phyloP scores from a whole-genome alignment of 371 early-diverging fungal genomes.

The Apophysomyces variabilis region DNA sequence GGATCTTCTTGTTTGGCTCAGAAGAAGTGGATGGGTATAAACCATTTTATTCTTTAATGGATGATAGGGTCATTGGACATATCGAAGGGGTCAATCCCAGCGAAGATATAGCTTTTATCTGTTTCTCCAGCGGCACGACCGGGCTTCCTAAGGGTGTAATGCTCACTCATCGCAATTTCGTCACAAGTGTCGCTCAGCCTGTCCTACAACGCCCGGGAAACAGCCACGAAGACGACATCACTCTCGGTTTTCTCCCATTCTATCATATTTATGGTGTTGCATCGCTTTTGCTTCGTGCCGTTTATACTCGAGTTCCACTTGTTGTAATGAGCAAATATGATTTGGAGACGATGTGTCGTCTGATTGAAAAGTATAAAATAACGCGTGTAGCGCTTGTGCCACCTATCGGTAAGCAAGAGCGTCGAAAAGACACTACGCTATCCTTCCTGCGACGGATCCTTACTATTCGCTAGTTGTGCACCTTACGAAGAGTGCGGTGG shows the following conservation, averaged over 20 bases:
- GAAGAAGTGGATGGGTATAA: slow-evolving; percentile 29
- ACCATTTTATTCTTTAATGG: slow-evolving; percentile 13
- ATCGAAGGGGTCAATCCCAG: slow-evolving; percentile 16
- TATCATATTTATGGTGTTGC: slow-evolving; percentile 84
- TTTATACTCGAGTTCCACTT: slow-evolving; percentile 42
- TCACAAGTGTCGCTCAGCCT: slow-evolving; percentile 23
- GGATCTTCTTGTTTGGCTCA: slow-evolving; percentile 62
- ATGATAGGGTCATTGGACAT: slow-evolving; percentile 15
- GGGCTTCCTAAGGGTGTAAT: slow-evolving; percentile 62
- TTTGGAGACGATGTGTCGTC: slow-evolving; percentile 54
- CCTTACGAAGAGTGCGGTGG: slow-evolving; percentile 69
- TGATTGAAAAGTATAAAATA: slow-evolving; percentile 64
- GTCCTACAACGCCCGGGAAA: slow-evolving; percentile 20
- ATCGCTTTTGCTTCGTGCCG: slow-evolving; percentile 29
- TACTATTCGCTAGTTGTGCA: slow-evolving; percentile 37
- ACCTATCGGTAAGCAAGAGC: slow-evolving; percentile 60
- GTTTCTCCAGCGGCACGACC: slow-evolving; percentile 88
- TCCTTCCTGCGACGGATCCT: not conserved
- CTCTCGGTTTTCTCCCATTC: slow-evolving; percentile 77
- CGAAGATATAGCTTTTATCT: slow-evolving; percentile 70
- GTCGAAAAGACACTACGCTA: not conserved
- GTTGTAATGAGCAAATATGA: slow-evolving; percentile 74
- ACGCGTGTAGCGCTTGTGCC: slow-evolving; percentile 78
- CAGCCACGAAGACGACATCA: slow-evolving; percentile 37
- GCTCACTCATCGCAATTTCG: slow-evolving; percentile 42